Conservation (phyloP, 768 basidiomycete species). For the Naganishia antarctica region DNA sequence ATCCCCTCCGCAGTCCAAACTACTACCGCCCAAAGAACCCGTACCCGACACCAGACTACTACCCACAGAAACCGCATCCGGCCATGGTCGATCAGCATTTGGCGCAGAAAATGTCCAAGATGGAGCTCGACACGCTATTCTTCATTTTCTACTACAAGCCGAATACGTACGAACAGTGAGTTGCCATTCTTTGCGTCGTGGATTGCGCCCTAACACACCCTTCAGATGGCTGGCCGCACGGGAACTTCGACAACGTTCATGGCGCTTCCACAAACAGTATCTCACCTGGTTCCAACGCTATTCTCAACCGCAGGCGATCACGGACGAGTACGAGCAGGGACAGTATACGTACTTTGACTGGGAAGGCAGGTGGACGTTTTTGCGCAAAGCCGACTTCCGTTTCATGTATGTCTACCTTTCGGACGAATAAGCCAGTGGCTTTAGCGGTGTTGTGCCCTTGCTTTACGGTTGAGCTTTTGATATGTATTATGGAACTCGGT, state of each 20-base stretch:
- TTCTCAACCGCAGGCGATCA: conserved; percentile 95
- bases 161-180: conserved; percentile 95
- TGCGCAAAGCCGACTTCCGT: conserved; percentile 96
- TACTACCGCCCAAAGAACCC: conserved; percentile 94
- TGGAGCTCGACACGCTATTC: conserved; percentile 95
- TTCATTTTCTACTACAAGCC: conserved; percentile 98
- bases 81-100: conserved; percentile 52
- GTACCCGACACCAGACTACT: conserved; percentile 83
- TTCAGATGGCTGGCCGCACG: conserved; percentile 86
- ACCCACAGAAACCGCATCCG: conserved; percentile 81
- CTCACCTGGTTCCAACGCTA: conserved; percentile 99
- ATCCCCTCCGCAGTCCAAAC: conserved; percentile 63
- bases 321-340: conserved; percentile 98
- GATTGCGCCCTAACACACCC: neutral
- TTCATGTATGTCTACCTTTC: conserved; percentile 47
- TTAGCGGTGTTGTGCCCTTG: neutral
- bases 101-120: conserved; percentile 78
- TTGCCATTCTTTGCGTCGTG: conserved; percentile 26
- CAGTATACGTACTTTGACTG: conserved; percentile 99
- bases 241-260: conserved; percentile 93
- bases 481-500: neutral
- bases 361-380: conserved; percentile 97
- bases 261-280: conserved; percentile 99
- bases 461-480: neutral
- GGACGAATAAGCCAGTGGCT: conserved; percentile 1